phyloP scores from a whole-genome alignment of 176 grass and related monocot species.

The maize (Zea mays) region DNA sequence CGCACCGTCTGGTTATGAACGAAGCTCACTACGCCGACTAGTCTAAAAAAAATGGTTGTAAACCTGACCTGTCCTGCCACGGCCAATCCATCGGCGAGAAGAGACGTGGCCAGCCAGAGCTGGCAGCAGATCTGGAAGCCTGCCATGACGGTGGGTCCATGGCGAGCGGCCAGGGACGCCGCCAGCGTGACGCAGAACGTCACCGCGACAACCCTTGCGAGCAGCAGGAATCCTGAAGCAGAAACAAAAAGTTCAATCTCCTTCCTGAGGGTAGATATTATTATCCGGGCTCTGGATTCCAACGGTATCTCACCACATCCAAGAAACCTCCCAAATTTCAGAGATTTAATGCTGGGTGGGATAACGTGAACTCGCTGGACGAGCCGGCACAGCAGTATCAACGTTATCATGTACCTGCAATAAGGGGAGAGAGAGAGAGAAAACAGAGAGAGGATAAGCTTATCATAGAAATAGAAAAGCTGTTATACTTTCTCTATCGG shows the following conservation, averaged over 20 bases:
- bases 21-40: background rate
- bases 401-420: constrained; percentile 83
- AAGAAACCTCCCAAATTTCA: constrained; percentile 87
- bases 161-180: constrained; percentile 78
- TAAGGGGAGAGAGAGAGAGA: background rate
- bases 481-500: background rate
- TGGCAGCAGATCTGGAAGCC: constrained; percentile 95
- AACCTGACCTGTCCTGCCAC: constrained; percentile 86
- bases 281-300: constrained; percentile 38
- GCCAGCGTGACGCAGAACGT: constrained; percentile 95
- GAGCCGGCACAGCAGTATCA: constrained; percentile 74
- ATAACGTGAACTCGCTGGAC: constrained; percentile 75
- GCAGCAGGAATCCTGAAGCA: constrained; percentile 76
- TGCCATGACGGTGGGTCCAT: constrained; percentile 76
- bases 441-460: background rate
- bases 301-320: constrained; percentile 74
- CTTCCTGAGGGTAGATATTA: constrained; percentile 26
- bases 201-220: constrained; percentile 90
- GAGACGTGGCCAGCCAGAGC: constrained; percentile 90
- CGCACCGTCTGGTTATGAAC: background rate
- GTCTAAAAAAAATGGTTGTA: background rate
- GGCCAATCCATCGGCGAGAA: constrained; percentile 91
- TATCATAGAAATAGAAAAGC: constrained; percentile 9
- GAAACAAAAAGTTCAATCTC: constrained; percentile 25
- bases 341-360: constrained; percentile 81